A percentile compares a stretch with the other conserved stretches of the same genome.
These are phyloP conservation scores for Straminergon stramineum DNA, from an alignment of 225 moss, liverwort and hornwort genomes.

Conservation along the genomic window DNA sequence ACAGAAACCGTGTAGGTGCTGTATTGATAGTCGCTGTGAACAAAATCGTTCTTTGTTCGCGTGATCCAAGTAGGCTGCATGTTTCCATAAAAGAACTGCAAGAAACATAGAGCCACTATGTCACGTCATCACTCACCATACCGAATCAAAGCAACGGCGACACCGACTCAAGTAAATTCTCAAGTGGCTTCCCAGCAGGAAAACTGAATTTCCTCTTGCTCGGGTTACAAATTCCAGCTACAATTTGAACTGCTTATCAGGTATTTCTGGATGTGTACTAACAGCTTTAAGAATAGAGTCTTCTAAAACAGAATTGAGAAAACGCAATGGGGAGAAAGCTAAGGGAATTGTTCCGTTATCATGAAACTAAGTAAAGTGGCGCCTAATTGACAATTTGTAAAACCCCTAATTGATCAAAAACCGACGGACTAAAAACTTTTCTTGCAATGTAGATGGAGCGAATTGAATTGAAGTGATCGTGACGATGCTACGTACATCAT, in stretches of 20 bases:
- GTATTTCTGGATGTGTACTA: background rate
- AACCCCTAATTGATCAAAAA: background rate
- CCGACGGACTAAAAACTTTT: background rate
- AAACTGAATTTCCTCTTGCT: background rate
- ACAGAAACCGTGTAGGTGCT: slow-evolving; percentile 7
- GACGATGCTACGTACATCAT: background rate
- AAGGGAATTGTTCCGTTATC: background rate
- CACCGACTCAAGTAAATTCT: background rate
- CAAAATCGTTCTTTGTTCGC: background rate
- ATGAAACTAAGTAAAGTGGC: background rate
- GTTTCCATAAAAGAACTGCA: slow-evolving; percentile 21
- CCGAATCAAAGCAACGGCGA: background rate
- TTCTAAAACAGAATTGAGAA: background rate
- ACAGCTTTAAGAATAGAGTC: background rate
- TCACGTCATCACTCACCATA: background rate
- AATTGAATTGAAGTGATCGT: background rate
- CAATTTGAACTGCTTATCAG: background rate
- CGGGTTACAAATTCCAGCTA: background rate
- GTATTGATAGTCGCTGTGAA: background rate
- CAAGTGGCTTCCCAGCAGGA: background rate
- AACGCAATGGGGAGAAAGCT: background rate
- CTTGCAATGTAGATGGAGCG: background rate
- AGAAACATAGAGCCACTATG: background rate
- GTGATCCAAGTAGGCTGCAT: slow-evolving; percentile 18
- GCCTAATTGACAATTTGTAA: background rate